These are phyloP conservation scores for Hypoxylon sp. DNA, from an alignment of 2,329 filamentous ascomycete species.

Conservation along the genomic window DNA sequence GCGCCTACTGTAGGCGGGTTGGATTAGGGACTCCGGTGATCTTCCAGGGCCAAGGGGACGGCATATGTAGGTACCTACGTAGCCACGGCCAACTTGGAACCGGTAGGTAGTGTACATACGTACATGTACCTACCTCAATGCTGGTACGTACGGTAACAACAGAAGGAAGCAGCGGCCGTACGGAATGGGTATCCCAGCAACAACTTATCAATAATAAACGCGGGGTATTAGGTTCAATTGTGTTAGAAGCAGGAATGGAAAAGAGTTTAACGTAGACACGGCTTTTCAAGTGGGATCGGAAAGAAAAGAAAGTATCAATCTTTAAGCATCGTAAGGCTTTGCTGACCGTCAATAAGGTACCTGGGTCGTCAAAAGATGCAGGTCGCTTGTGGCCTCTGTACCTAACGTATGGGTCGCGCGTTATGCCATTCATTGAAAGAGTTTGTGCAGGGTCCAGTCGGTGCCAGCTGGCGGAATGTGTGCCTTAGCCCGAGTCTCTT, in stretches of 20 bases:
- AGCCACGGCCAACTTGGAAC: constrained; percentile 1
- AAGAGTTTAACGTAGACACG: neutral
- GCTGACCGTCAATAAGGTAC: constrained; percentile 5
- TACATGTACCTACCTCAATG: neutral
- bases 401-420: neutral
- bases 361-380: constrained; percentile 16
- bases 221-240: neutral
- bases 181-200: constrained; percentile 20
- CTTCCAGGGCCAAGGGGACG: constrained; percentile 38
- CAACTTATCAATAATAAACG: constrained; percentile 4
- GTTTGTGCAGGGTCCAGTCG: constrained; percentile 26
- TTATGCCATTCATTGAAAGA: constrained; percentile 31
- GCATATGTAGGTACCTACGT: constrained; percentile 22
- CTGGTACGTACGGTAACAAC: too few relatives aligned
- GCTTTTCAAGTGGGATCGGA: constrained; percentile 2
- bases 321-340: constrained; percentile 3
- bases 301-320: constrained; percentile 5
- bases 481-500: constrained; percentile 21
- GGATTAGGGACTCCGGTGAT: constrained; percentile 42
- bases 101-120: neutral
- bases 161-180: constrained; percentile 8
- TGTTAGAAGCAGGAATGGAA: neutral
- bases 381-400: neutral
- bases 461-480: constrained; percentile 28
- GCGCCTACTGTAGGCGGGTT: constrained; percentile 24